A percentile compares a stretch with the other conserved stretches of the same genome.
Evolutionary conservation across 1,284 basidiomycete species (phyloP).

Genomic region (Hypsizygus ulmarius): DNA sequence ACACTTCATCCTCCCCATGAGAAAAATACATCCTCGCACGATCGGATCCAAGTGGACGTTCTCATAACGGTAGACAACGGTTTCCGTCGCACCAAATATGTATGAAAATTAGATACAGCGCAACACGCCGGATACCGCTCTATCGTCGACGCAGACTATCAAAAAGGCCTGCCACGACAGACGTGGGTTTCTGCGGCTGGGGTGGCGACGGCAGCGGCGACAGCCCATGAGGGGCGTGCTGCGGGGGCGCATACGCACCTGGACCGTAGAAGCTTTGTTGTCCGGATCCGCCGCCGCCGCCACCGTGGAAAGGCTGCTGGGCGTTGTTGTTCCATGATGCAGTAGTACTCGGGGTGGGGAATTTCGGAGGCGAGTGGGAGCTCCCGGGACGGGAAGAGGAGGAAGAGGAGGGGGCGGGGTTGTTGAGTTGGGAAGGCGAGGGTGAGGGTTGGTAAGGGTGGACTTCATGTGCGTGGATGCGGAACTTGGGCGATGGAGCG

Average conservation of each 20-base stretch:
- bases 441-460: slow-evolving; percentile 5
- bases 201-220: not conserved
- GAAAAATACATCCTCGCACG: too few relatives aligned
- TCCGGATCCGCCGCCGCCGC: not conserved
- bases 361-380: not conserved
- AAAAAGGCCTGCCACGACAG: too few relatives aligned
- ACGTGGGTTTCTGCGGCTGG: too few relatives aligned
- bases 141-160: too few relatives aligned
- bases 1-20: too few relatives aligned
- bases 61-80: too few relatives aligned
- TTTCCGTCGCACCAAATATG: too few relatives aligned
- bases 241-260: slow-evolving; percentile 5
- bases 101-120: too few relatives aligned
- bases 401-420: not conserved
- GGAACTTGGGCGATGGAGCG: slow-evolving; percentile 5
- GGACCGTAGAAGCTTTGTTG: slow-evolving; percentile 5
- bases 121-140: too few relatives aligned
- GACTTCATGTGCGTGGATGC: slow-evolving; percentile 3
- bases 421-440: slow-evolving; percentile 10
- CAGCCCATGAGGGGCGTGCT: not conserved
- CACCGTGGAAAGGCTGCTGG: slow-evolving; percentile 1
- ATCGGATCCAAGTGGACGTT: too few relatives aligned
- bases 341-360: slow-evolving; percentile 8
- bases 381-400: not conserved
- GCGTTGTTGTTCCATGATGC: slow-evolving; percentile 7